Evolutionary conservation across 192 early-diverging fungal genomes (phyloP), one percentile per base, ranked within the genome.

Genomic region (Gaertneriomyces sp.): DNA sequence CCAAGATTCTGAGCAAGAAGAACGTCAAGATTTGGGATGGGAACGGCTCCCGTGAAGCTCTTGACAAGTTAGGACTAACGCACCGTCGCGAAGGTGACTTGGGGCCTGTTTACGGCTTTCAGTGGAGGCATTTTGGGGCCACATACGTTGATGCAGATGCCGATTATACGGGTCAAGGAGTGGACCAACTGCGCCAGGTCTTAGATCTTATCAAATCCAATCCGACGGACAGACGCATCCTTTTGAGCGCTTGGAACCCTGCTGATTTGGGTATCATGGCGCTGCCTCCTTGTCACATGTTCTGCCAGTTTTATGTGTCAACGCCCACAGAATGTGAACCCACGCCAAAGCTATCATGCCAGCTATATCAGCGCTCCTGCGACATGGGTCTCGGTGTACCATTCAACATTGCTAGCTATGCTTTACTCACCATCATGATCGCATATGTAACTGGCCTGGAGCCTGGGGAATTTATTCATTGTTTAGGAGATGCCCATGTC

Each of bases 61-160:
- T 99, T n/a, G 96, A 98, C 74, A 78, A 79, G 54, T 73, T 89
- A 10, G 94, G 94, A 0, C 74, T 98, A 17, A 39, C 65, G 0
- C 64, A 94, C 62, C 81, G 89, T 33, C 79, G 85, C 42, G 89
- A 88, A 44, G 94, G 95, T 12, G 96, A 97, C 59, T 68, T 99
- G 25, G 96, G 96, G 0, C 92, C 92, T 33, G 91, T 99, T 17
- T 99, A 99, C 64, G 97, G 97, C 11, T 99, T 94, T 76, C 97
- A 99, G 67, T 99, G 97, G 97, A 79, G 97, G 39, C 93, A 98
- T 68, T 99, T 99, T 85, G 97, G 97, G 0, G 97, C 97, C 1
- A 69, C 88, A 53, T 99, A 99, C 71, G 67, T 74, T 49, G 85
- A 87, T 57, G 85, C 85, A 41, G 87, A 97, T 63, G 81, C 84